These are phyloP conservation scores for Aspergillus leporis DNA, from an alignment of 495 filamentous ascomycete genomes.

Conservation along the genomic window DNA sequence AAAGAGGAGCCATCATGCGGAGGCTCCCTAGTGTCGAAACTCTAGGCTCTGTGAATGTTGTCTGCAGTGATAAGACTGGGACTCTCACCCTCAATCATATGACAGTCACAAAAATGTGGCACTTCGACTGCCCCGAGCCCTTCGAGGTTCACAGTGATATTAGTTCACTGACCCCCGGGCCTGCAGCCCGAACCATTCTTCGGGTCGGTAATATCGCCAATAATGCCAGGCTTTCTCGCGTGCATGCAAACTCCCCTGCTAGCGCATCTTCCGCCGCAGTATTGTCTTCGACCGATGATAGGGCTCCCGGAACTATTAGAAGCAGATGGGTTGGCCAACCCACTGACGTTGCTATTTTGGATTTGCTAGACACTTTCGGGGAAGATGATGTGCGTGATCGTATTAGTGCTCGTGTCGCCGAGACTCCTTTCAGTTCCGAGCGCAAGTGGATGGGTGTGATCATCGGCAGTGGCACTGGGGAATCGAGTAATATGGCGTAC, in stretches of 20 bases:
- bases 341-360: constrained; percentile 92
- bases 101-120: constrained; percentile 97
- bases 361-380: constrained; percentile 84
- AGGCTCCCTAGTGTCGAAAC: constrained; percentile 96
- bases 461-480: constrained; percentile 56
- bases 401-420: constrained; percentile 72
- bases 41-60: constrained; percentile 95
- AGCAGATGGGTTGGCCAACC: constrained; percentile 97
- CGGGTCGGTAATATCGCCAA: constrained; percentile 95
- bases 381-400: constrained; percentile 88
- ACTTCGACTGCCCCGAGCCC: constrained; percentile 69
- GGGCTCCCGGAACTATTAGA: constrained; percentile 59
- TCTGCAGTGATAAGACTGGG: constrained; percentile 98
- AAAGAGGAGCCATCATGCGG: constrained; percentile 88
- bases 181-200: constrained; percentile 74
- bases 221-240: constrained; percentile 76
- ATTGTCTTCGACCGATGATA: constrained; percentile 72
- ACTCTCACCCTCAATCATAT: constrained; percentile 97
- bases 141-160: constrained; percentile 75
- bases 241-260: constrained; percentile 58
- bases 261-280: constrained; percentile 72
- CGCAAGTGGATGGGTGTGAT: constrained; percentile 99
- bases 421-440: constrained; percentile 95
- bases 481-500: constrained; percentile 73
- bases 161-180: constrained; percentile 61